Evolutionary conservation across 2,329 filamentous ascomycete genomes (phyloP), one percentile per base, ranked within the genome.

Genomic region (Penicillium sp.): DNA sequence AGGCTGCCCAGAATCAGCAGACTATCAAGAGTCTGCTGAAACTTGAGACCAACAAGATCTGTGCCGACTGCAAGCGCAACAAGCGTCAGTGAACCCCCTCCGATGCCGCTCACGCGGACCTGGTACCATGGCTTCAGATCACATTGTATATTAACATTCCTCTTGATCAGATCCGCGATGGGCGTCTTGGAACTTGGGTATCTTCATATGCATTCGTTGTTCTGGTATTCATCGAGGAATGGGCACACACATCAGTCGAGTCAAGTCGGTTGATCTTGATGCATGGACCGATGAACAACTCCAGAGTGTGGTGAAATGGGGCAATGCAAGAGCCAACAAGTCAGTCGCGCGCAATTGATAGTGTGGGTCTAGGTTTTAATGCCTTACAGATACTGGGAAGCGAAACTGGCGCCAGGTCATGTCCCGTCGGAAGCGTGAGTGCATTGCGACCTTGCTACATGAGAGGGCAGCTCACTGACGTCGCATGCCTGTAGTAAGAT

Each of bases 201-300:
- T 99, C 69, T 99, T 99, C 71, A 81, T 99, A 68, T 99, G 94
- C 80, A 99, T 99, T 72, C 88, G 92, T 70, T 99, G 94, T 76
- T 99, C 94, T 16, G 95, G 95, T 68, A 96, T 99, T 69, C 94
- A 99, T 77, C 89, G 94, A 69, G 91, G 93, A 63, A 97, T 99
- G 92, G 94, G 94, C 67, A 97, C 93, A 57, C 94, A 99, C 76
- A 96, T 99, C 73, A 96, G 91, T 75, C 84, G 89, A 74, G 94
- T 99, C 73, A 99, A 99, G 74, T 96, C 92, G 1, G 94, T 99
- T 63, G 94, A 99, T 73, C 85, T 99, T 60, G 94, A 99, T 74
- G 87, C 93, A 24, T 99, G 94, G 94, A 99, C 94, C 58, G 94
- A 99, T 72, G 94, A 99, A 74, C 94, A 99, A 78, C 80, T 97